These are phyloP conservation scores for Cytospora paraplurivora DNA, from an alignment of 2,329 filamentous ascomycete genomes.

Conservation along the genomic window DNA sequence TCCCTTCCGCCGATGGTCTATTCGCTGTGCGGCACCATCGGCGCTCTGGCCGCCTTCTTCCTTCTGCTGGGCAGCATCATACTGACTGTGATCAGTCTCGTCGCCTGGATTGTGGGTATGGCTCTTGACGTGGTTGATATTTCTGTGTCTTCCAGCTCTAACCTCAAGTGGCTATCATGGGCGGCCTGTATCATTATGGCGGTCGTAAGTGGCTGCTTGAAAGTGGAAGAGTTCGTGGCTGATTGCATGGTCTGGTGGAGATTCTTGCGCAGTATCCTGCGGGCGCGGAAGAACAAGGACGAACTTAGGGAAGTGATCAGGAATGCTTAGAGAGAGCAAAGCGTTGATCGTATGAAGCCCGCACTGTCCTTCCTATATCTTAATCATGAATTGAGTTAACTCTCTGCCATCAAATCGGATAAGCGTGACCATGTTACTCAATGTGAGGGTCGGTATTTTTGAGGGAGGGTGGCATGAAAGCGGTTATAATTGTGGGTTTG, in stretches of 20 bases:
- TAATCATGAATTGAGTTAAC: background rate
- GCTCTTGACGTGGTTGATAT: slow-evolving; percentile 23
- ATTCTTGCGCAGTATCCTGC: slow-evolving; percentile 9
- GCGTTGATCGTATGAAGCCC: slow-evolving; percentile 1
- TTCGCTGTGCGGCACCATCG: slow-evolving; percentile 20
- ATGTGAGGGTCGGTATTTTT: no score
- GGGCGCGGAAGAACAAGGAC: slow-evolving; percentile 1
- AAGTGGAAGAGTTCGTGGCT: slow-evolving; percentile 22
- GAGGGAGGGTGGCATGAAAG: no score
- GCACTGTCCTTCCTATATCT: background rate
- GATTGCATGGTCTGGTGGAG: slow-evolving; percentile 20
- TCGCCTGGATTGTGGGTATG: slow-evolving; percentile 22
- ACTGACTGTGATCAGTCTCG: slow-evolving; percentile 20
- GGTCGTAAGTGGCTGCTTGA: slow-evolving; percentile 15
- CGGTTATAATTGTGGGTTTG: no score
- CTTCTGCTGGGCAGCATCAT: slow-evolving; percentile 27
- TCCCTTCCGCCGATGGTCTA: slow-evolving; percentile 16
- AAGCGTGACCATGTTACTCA: no score
- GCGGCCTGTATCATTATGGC: slow-evolving; percentile 23
- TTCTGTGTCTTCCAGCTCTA: slow-evolving; percentile 20
- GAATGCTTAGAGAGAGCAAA: background rate
- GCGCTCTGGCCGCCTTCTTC: slow-evolving; percentile 23
- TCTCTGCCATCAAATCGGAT: no score
- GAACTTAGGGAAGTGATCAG: background rate
- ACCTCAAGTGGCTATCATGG: slow-evolving; percentile 29